A percentile compares a stretch with the other conserved stretches of the same genome.
phyloP scores from a whole-genome alignment of 257 asterid genomes.

The Ajuga chamaepitys region DNA sequence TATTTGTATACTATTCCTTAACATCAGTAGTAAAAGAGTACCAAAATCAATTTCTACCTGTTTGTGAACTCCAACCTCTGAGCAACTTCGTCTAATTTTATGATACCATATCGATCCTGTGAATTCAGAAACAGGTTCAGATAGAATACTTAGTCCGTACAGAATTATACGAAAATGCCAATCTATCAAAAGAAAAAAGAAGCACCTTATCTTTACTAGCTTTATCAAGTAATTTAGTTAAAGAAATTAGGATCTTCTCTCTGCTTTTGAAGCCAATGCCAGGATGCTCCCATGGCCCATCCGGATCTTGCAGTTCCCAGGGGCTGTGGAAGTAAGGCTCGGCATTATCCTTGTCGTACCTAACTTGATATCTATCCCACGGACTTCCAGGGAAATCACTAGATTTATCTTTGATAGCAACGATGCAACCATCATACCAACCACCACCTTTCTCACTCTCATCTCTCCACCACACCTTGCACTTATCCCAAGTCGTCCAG shows the following conservation, averaged over 20 bases:
- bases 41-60: conserved; percentile 40
- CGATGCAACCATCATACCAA: conserved; percentile 77
- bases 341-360: conserved; percentile 33
- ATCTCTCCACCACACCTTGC: conserved; percentile 89
- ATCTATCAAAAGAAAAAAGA: conserved; percentile 1
- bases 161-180: background rate
- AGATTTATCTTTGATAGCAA: conserved; percentile 47
- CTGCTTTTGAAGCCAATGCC: conserved; percentile 33
- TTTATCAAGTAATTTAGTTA: conserved; percentile 33
- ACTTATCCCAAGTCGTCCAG: conserved; percentile 59
- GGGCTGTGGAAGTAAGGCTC: conserved; percentile 56
- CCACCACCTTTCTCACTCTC: conserved; percentile 54
- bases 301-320: conserved; percentile 85
- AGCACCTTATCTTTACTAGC: conserved; percentile 59
- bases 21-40: background rate
- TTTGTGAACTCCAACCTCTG: conserved; percentile 57
- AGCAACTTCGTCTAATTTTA: conserved; percentile 62
- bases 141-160: background rate
- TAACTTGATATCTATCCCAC: conserved; percentile 73
- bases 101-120: conserved; percentile 66
- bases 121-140: conserved; percentile 23
- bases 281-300: conserved; percentile 44
- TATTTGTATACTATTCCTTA: background rate
- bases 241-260: conserved; percentile 32
- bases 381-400: conserved; percentile 75